phyloP scores from a whole-genome alignment of 2,329 filamentous ascomycete species.

The Penicillium sp. region DNA sequence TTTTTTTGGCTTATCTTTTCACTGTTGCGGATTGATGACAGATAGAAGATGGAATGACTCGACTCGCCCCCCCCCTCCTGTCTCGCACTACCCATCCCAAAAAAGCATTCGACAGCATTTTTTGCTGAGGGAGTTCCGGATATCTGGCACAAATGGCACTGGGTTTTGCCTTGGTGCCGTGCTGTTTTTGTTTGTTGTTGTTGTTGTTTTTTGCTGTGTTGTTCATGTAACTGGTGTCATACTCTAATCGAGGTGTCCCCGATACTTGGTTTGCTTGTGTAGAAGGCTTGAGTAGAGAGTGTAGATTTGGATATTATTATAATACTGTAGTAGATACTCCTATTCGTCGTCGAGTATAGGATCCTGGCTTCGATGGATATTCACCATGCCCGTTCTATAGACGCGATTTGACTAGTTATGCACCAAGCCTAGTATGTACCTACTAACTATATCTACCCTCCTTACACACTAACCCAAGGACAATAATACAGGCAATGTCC shows the following conservation, averaged over 20 bases:
- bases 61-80: constrained; percentile 34
- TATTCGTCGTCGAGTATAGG: neutral
- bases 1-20: constrained; percentile 14
- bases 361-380: neutral
- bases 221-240: constrained; percentile 38
- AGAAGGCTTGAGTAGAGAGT: neutral
- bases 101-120: constrained; percentile 58
- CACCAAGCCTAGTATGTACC: too few relatives aligned
- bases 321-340: neutral
- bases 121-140: constrained; percentile 71
- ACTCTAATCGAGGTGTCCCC: constrained; percentile 32
- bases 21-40: constrained; percentile 36
- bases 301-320: neutral
- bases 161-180: constrained; percentile 31
- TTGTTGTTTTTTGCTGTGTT: constrained; percentile 41
- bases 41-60: constrained; percentile 58
- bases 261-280: constrained; percentile 8
- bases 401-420: neutral
- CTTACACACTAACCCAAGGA: neutral
- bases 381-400: neutral
- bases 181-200: constrained; percentile 44
- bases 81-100: constrained; percentile 40
- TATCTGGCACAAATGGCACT: constrained; percentile 71
- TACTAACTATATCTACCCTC: neutral
- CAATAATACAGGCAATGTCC: neutral